Conservation (phyloP, 1,284 basidiomycete species). For the Marasmius sp. region DNA sequence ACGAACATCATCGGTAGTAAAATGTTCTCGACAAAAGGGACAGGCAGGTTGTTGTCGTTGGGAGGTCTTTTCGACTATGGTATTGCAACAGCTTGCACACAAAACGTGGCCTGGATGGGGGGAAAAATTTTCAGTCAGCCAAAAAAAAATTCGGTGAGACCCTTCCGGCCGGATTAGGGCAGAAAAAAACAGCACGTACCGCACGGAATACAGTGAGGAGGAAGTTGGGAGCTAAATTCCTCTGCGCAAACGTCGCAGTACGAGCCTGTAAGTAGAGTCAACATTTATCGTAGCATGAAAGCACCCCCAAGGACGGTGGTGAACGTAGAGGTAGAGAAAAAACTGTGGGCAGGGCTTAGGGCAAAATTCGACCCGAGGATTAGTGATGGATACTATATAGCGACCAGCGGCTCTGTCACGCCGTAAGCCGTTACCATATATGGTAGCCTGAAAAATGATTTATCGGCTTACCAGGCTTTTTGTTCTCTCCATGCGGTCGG, state of each 20-base stretch:
- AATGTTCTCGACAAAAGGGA: constrained; percentile 78
- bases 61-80: constrained; percentile 76
- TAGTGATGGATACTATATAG: background rate
- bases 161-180: background rate
- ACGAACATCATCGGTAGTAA: constrained; percentile 62
- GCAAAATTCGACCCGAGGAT: background rate
- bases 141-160: constrained; percentile 14
- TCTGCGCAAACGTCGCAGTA: constrained; percentile 84
- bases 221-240: constrained; percentile 70
- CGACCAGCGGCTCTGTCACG: background rate
- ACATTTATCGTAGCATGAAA: constrained; percentile 43
- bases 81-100: constrained; percentile 70
- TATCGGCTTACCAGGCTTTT: background rate
- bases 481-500: background rate
- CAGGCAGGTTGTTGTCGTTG: constrained; percentile 65
- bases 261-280: constrained; percentile 75
- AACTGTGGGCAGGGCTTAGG: background rate
- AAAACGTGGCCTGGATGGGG: constrained; percentile 65
- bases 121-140: constrained; percentile 20
- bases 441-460: background rate
- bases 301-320: background rate
- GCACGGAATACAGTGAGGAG: constrained; percentile 77
- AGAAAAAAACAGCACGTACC: constrained; percentile 41
- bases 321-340: background rate
- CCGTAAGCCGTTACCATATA: background rate